Evolutionary conservation across 257 asterid genomes (phyloP).

Genomic region (Verbascum thapsus): DNA sequence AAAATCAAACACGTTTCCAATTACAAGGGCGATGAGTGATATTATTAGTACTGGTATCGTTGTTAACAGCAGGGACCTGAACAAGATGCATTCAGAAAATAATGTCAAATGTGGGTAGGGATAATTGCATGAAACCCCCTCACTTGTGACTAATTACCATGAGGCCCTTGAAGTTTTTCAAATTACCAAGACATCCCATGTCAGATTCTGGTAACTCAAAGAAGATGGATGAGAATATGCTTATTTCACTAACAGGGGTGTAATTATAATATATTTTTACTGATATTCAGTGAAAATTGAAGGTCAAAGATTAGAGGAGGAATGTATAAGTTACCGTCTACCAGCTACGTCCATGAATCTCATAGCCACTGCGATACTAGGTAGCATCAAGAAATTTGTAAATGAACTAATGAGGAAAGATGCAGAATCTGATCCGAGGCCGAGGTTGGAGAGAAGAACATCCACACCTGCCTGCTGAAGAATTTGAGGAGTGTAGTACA

Average conservation of each 20-base stretch:
- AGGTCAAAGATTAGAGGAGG: constrained; percentile 8
- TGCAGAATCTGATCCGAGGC: constrained; percentile 70
- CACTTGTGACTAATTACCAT: too few relatives aligned
- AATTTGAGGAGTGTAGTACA: constrained; percentile 95
- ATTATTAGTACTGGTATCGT: constrained; percentile 74
- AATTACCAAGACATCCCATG: too few relatives aligned
- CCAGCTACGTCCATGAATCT: constrained; percentile 89
- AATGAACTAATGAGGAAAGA: constrained; percentile 74
- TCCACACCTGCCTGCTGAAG: constrained; percentile 90
- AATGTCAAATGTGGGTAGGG: too few relatives aligned
- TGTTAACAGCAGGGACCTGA: constrained; percentile 74
- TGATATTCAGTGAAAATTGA: too few relatives aligned
- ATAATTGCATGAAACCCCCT: too few relatives aligned
- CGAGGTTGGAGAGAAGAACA: constrained; percentile 78
- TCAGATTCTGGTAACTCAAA: too few relatives aligned
- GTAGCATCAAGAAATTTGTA: constrained; percentile 69
- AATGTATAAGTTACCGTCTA: constrained; percentile 77
- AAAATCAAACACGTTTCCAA: constrained; percentile 61
- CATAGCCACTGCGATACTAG: constrained; percentile 76
- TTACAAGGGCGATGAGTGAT: constrained; percentile 62
- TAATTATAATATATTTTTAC: too few relatives aligned
- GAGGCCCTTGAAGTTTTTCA: too few relatives aligned
- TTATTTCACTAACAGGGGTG: too few relatives aligned
- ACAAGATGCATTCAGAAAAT: too few relatives aligned
- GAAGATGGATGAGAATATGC: too few relatives aligned